Base-by-base conservation (phyloP, 2,329 filamentous ascomycete genomes). In the Emydomyces testavorans region DNA sequence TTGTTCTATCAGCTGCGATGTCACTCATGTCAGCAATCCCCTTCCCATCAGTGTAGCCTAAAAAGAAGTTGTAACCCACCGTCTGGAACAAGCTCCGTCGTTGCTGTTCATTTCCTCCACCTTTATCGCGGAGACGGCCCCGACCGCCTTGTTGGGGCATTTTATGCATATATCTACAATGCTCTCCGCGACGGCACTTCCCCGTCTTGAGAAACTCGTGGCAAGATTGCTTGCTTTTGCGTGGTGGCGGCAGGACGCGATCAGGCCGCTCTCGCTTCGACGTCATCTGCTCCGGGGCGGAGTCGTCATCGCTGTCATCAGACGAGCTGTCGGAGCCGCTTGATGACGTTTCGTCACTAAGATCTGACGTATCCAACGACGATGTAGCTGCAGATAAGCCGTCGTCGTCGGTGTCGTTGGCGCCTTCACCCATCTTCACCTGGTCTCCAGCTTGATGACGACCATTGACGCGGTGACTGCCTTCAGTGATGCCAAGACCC, bases 161-260 rank as follows among this genome's bases (percentile, higher is more conserved):
- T 23, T 71, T 67, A 46, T 73, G 70, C 6, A 59, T 57, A 46
- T 65, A 72, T 39, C 60, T 64, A 54, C 70, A 73, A 29, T 57
- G 58, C 15, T 63, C 58, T 1, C 70, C 70, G 32, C 61, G 65
- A 41, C 59, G 61, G 54, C 70, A 73, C 16, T 61, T 62, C 6
- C 69, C 69, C 13, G 50, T 64, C 18, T 63, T 64, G 7, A 62
- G 56, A 54, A 71, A 71, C 34, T 67, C 61, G 15, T 60, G 64
- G 54, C 70, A 73, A 1, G 46, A 18, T 11, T 44, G 45, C 26
- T 57, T 58, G 28, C 51, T 52, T 13, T 51, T 54, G 24, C 65
- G 64, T 2, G 63, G 58, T 3, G 67, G 66, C 10, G 66, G 64
- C 4, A 61, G 57, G 1, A 69, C 62, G 35, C 59, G 60, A 31